Evolutionary conservation across 2,329 filamentous ascomycete species (phyloP), one percentile per base, ranked within the genome.

Genomic region (Purpureocillium takamizusanense): DNA sequence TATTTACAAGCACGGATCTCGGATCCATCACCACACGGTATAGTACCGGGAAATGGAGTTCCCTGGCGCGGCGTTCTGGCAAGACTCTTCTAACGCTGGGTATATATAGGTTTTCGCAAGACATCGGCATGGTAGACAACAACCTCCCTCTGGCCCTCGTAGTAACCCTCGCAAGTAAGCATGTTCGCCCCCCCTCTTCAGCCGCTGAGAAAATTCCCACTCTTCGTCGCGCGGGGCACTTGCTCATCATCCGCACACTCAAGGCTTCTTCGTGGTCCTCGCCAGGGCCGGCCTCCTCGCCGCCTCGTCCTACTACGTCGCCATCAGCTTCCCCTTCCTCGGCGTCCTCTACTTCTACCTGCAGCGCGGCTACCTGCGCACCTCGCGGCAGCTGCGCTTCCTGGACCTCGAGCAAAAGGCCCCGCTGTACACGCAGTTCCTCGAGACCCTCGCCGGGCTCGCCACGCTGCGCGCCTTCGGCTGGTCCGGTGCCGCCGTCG

Each of bases 391-490:
- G 35, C 43, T 68, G 2, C 57, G 65, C 3, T 46, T 64, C 3
- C 50, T 68, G 2, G 63, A 68, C 16, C 53, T 68, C 1, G 64
- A 68, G 42, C 54, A 59, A 4, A 66, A 65, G 35, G 54, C 56
- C 1, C 63, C 63, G 1, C 41, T 67, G 0, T 65, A 64, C 35
- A 58, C 59, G 0, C 54, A 58, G 8, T 63, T 68, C 37, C 54
- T 64, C 8, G 72, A 76, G 39, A 68, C 67, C 0, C 46, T 73
- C 1, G 53, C 59, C 8, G 71, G 71, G 0, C 46, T 75, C 0
- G 44, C 61, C 1, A 74, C 69, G 0, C 66, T 77, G 28, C 65
- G 74, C 9, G 70, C 75, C 1, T 78, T 76, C 42, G 66, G 60
- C 1, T 74, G 70, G 70, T 51, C 59, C 23, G 42, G 47, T 10